phyloP scores from a whole-genome alignment of 2,329 filamentous ascomycete genomes.

The Dothidotthia symphoricarpi region DNA sequence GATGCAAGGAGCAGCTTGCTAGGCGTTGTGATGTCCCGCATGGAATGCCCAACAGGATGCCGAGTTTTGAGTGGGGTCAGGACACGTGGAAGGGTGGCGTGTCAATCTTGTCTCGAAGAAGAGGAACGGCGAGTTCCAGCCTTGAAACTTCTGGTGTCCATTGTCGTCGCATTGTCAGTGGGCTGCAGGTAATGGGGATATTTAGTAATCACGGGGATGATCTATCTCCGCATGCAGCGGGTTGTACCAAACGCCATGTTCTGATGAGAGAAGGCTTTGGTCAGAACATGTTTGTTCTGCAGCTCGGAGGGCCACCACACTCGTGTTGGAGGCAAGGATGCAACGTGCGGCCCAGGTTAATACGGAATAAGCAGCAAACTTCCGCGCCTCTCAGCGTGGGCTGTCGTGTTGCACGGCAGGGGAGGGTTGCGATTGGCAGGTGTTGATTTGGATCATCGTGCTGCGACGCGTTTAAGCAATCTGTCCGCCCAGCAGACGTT shows the following conservation, averaged over 20 bases:
- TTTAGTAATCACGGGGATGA: too few species aligned
- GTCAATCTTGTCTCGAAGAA: constrained; percentile 10
- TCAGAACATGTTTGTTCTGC: constrained; percentile 1
- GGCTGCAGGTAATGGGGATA: background rate
- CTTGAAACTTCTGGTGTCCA: background rate
- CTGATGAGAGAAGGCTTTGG: constrained; percentile 1
- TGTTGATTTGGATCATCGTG: constrained; percentile 7
- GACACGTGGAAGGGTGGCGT: constrained; percentile 26
- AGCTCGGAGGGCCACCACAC: constrained; percentile 5
- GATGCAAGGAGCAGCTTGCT: constrained; percentile 24
- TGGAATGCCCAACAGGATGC: constrained; percentile 24
- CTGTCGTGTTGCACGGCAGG: constrained; percentile 20
- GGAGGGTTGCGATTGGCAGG: constrained; percentile 25
- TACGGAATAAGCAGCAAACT: constrained; percentile 27
- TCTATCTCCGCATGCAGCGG: background rate
- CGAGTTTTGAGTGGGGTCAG: constrained; percentile 20
- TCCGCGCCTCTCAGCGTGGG: constrained; percentile 28
- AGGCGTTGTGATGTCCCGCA: constrained; percentile 33
- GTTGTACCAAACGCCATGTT: too few species aligned
- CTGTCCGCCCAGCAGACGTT: constrained; percentile 20
- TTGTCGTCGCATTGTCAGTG: background rate
- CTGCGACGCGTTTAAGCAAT: constrained; percentile 15
- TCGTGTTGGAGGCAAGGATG: constrained; percentile 28
- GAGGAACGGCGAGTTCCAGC: constrained; percentile 6
- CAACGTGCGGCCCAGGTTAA: constrained; percentile 39